Base-by-base conservation (phyloP, 176 grass and related monocot species). In the Triticum timopheevii region DNA sequence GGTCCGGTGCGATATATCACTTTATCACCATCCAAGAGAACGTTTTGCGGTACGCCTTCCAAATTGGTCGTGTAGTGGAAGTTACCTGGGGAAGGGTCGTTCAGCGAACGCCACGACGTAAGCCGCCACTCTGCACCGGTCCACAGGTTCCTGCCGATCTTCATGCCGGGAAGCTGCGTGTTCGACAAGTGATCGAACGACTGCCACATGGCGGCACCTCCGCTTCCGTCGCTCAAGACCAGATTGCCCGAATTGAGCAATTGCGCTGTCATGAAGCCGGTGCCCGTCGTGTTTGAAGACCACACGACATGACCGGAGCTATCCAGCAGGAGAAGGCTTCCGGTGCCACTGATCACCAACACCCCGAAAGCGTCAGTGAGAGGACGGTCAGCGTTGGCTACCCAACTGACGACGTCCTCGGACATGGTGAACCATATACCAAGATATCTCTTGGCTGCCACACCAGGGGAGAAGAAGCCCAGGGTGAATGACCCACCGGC, bases 401-500 rank as follows among this genome's bases (percentile, higher is more conserved):
- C 91, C 91, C 88, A 92, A 7, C 84, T 87, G 13, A 93, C 49
- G 6, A 69, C 71, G 24, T 77, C 33, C 1, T 49, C 30, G 22
- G 80, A 22, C n/a, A 65, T 62, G n/a, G 78, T 56, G 81, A 77
- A 90, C 91, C 91, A 90, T 28, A 90, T 85, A 0, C 88, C 91
- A 2, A 90, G 69, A 36, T 77, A 93, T 8, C 42, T 39, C 78
- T 25, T 86, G 13, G 10, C 8, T 77, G 24, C 39, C 10, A 8
- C 19, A 2, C 74, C 73, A 1, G 17, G 50, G 0, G 71, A 2
- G 47, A 90, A 93, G 81, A 93, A 90, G 4, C 91, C 91, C 4
- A 93, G 56, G 20, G 83, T 86, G 50, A 85, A 93, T 1, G 70
- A 45, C 8, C 84, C 69, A 8, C 13, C 44, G 1, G 77, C 49